Evolutionary conservation across 257 asterid genomes (phyloP), one percentile per base, ranked within the genome.

Genomic region (Jacaranda mimosifolia): DNA sequence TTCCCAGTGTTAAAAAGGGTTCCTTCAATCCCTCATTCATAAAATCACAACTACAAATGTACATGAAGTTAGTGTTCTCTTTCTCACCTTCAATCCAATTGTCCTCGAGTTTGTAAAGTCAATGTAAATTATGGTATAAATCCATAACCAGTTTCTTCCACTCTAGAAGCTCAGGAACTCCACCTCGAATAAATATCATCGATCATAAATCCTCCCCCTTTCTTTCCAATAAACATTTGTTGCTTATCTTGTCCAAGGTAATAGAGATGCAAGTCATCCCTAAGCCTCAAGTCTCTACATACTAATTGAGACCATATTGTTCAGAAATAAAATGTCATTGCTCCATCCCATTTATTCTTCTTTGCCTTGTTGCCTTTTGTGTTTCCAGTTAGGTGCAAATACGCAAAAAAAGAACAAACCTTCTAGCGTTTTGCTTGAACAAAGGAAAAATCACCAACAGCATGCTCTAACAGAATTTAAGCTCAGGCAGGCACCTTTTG

Each of bases 1-100:
- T 38, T 45, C 35, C 58, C 36, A 63, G 18, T 59, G 57, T 59
- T 15, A 13, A 42, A 57, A 68, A 10, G 13, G 21, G 42, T 58
- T 43, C 58, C 67, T 18, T 39, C 52, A 19, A 55, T 40, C 39
- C 51, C 56, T 39, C 76, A 45, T 19, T 39, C 43, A 58, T 40
- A 56, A 55, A 17, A 70, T 70, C 67, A 57, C 43, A 46, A 45
- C 67, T 56, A 18, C 26, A 57, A 72, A 40, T 72, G 46, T 18
- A 70, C 40, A 56, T 12, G 21, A 21, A 40, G 77, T 12, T 55
- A 17, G 65, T 9, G 18, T 38, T 55, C 52, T 51, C 68, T 57
- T 42, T 17, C 4, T 9, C 3, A 53, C 59, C 69, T 72, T 72
- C 39, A 58, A 72, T 21, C 53, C 46, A 62, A 48, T 46, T 58